A percentile compares a stretch with the other conserved stretches of the same genome.
phyloP scores from a whole-genome alignment of 345 rosid species.

The Ceriops tagal region DNA sequence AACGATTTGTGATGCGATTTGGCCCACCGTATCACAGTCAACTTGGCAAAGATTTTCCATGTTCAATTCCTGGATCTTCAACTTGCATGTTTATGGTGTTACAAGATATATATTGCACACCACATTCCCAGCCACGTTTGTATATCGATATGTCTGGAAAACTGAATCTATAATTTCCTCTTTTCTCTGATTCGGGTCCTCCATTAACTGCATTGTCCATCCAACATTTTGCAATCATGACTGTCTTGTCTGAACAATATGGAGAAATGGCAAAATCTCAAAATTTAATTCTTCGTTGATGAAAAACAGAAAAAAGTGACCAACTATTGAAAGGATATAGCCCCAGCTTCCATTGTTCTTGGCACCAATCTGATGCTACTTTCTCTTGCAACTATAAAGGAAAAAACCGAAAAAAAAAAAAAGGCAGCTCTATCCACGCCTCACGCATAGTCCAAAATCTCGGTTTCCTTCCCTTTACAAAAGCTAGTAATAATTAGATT shows the following conservation, averaged over 20 bases:
- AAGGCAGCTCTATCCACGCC: background rate
- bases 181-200: background rate
- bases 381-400: background rate
- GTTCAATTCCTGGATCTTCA: background rate
- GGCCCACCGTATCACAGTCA: conserved; percentile 1
- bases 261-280: background rate
- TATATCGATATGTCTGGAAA: background rate
- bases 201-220: background rate
- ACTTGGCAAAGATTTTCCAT: too few species aligned
- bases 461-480: background rate
- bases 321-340: too few species aligned
- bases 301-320: too few species aligned
- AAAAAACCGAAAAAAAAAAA: background rate
- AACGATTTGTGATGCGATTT: background rate
- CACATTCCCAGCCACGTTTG: background rate
- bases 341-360: too few species aligned
- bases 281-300: background rate
- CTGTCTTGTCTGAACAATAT: background rate
- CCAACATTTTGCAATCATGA: background rate
- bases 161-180: background rate
- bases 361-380: background rate
- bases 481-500: background rate
- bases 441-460: background rate
- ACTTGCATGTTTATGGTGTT: background rate
- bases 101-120: background rate